A percentile compares a stretch with the other conserved stretches of the same genome.
These are phyloP conservation scores for Fusarium penzigii DNA, from an alignment of 2,329 filamentous ascomycete species.

Conservation along the genomic window DNA sequence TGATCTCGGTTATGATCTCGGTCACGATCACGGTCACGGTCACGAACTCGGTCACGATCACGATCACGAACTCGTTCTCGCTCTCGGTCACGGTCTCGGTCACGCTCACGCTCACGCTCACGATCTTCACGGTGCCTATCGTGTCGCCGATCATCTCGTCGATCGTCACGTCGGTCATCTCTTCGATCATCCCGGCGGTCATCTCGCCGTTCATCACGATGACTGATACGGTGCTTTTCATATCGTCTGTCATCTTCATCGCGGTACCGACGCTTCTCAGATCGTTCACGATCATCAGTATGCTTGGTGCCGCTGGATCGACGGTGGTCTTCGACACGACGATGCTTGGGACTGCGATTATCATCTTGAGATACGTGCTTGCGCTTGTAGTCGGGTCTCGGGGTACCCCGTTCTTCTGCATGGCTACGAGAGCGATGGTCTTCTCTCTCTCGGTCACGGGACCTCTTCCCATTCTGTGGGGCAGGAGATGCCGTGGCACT, in stretches of 20 bases:
- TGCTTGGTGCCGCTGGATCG: conserved; percentile 35
- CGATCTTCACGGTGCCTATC: conserved; percentile 36
- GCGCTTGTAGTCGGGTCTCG: conserved; percentile 58
- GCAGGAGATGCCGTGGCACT: conserved; percentile 72
- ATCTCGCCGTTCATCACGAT: conserved; percentile 7
- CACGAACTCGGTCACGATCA: conserved; percentile 21
- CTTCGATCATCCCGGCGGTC: conserved; percentile 22
- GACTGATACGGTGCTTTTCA: conserved; percentile 24
- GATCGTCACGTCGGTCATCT: conserved; percentile 24
- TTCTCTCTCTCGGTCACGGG: conserved; percentile 50
- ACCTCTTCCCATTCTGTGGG: conserved; percentile 49
- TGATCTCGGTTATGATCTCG: conserved; percentile 28
- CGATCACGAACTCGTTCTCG: conserved; percentile 35
- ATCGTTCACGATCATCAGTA: conserved; percentile 39
- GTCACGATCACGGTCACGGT: conserved; percentile 23
- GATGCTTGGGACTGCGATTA: conserved; percentile 44
- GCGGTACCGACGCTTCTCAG: conserved; percentile 26
- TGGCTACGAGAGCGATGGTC: conserved; percentile 53
- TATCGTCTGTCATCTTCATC: conserved; percentile 25
- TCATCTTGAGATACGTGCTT: conserved; percentile 58
- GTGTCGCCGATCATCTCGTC: conserved; percentile 10
- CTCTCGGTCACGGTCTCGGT: conserved; percentile 28
- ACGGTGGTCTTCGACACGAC: conserved; percentile 42
- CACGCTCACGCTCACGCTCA: conserved; percentile 24
- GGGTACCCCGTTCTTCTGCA: conserved; percentile 52